phyloP scores from a whole-genome alignment of 495 filamentous ascomycete genomes.

The Geoglossum glabrum region DNA sequence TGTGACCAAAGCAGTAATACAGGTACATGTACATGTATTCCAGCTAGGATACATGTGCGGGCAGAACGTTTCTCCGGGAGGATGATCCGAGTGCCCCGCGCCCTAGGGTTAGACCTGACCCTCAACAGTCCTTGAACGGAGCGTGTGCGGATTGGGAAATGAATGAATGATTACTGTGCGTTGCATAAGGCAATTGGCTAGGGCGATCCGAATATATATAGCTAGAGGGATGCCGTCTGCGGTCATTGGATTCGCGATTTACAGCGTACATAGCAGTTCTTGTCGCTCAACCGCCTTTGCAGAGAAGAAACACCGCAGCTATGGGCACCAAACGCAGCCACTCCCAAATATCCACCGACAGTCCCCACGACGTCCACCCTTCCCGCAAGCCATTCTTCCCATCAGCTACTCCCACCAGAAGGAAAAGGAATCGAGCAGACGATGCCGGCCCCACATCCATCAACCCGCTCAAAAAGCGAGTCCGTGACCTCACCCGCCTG shows the following conservation, averaged over 20 bases:
- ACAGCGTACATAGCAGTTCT: too few species aligned
- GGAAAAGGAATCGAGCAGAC: background rate
- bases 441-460: conserved; percentile 8
- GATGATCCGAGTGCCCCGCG: background rate
- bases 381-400: background rate
- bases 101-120: too few species aligned
- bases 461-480: conserved; percentile 31
- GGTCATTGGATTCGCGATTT: too few species aligned
- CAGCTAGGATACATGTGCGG: too few species aligned
- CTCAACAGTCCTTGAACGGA: too few species aligned
- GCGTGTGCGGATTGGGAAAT: too few species aligned
- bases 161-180: too few species aligned
- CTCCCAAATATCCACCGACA: background rate
- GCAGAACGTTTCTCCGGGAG: background rate
- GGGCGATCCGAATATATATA: background rate
- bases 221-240: too few species aligned
- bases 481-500: conserved; percentile 29
- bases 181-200: too few species aligned
- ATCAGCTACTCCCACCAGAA: background rate
- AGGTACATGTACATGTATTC: too few species aligned
- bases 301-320: background rate
- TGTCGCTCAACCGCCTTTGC: too few species aligned
- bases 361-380: conserved; percentile 2
- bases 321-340: conserved; percentile 8
- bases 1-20: too few species aligned